Base-by-base conservation (phyloP, 2,329 filamentous ascomycete genomes). In the Fusarium sp. region DNA sequence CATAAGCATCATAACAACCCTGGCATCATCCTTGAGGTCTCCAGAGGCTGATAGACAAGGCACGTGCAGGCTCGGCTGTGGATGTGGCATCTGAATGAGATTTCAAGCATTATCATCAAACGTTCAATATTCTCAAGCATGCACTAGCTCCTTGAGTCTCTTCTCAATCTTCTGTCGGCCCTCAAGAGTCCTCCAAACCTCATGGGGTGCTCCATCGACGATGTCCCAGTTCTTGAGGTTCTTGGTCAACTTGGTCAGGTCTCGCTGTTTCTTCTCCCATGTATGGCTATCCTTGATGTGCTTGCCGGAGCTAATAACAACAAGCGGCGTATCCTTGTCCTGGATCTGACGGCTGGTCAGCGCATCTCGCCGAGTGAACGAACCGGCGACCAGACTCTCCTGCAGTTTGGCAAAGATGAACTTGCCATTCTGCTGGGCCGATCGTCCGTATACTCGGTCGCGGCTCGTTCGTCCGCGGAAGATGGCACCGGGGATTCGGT, bases 361-460 rank as follows among this genome's bases (percentile, higher is more conserved):
- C 23, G 97, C 91, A 78, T 99, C 96, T 38, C 93, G 93, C 81
- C 91, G 92, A 19, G 94, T 94, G 75, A 98, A 90, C 2, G 93
- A 94, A 73, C 91, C 89, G 1, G 95, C 95, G 37, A 98, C 94
- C 2, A 98, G 87, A 73, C 92, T 96, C 84, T 99, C 96, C 83
- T 99, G 96, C 63, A 99, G 86, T 82, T 95, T 94, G 9, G 95
- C 93, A 81, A 97, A 97, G 81, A 98, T 92, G 80, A 90, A 92
- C 81, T 95, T 97, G 69, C 93, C 94, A 30, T 87, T 88, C 82
- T 97, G 94, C 79, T 94, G 92, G 1, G 94, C 90, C 9, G 91
- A 90, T 49, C 90, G 88, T 18, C 96, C 96, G 82, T 93, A 97
- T 16, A 97, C 91, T 15, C 96, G 92, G 81, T 98, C 96, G 80